Evolutionary conservation across 2,329 filamentous ascomycete genomes (phyloP), one percentile per base, ranked within the genome.

Genomic region (Fusarium cyanostomum): DNA sequence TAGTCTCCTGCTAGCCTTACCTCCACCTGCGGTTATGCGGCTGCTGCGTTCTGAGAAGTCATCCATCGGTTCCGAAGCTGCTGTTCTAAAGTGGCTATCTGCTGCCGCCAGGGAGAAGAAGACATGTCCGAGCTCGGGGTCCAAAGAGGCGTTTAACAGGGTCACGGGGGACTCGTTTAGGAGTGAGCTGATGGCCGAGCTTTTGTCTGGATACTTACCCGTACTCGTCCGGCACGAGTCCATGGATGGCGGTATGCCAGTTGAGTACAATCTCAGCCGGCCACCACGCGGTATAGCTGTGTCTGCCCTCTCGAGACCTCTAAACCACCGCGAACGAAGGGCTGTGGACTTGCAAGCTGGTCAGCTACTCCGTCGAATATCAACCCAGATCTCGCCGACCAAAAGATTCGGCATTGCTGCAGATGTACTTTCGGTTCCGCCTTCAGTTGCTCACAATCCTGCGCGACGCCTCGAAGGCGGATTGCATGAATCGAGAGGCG

Each of bases 271-370:
- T 61, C 68, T 86, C 34, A 78, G 78, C 44, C 71, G 72, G 13
- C 77, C 78, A 12, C 71, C 74, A 1, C 62, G 56, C 27, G 82
- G 81, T 5, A 69, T 69, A 2, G 65, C 78, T 1, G 69, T 85
- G n/a, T 71, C 77, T 6, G 64, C 73, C 2, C 67, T 82, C 2
- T 44, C 69, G 5, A 63, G 57, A 3, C 71, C 77, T 0, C 69
- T 82, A 10, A 75, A 72, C 1, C 43, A 42, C 5, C 34, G 66
- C 1, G 78, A 83, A 56, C 76, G 75, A 13, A 71, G 59, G 24
- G 50, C 64, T 1, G 66, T 85, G 30, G 77, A 85, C 48, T 80
- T 77, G 53, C 82, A 86, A 54, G 75, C 75, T 31, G 84, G 84
- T 7, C 74, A 72, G 12, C 68, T 86, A 8, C 69, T 82, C 34